phyloP scores from a whole-genome alignment of 768 basidiomycete species.

The Boletus vermiculosoides region DNA sequence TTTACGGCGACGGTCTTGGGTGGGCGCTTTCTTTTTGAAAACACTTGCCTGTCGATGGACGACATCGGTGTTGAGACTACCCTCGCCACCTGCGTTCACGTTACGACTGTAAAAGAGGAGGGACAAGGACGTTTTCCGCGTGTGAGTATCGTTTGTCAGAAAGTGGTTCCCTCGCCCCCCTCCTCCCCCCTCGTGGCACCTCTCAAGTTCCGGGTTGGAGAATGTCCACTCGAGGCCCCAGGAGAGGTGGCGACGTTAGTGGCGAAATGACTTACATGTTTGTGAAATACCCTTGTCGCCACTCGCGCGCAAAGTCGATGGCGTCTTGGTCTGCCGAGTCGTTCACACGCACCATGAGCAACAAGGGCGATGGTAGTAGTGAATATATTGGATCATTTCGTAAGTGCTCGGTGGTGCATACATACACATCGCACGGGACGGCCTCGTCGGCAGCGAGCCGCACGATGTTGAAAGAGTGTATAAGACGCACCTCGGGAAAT shows the following conservation, averaged over 20 bases:
- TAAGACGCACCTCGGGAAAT: slow-evolving; percentile 17
- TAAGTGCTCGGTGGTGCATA: not conserved
- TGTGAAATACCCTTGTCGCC: slow-evolving; percentile 50
- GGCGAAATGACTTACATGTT: slow-evolving; percentile 16
- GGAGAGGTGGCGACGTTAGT: not conserved
- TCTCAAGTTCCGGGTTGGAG: not conserved
- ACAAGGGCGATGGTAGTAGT: not conserved
- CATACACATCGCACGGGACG: not conserved
- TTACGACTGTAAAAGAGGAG: slow-evolving; percentile 30
- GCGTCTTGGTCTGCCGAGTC: slow-evolving; percentile 20
- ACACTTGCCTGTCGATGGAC: slow-evolving; percentile 38
- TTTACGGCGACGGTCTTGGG: too few species aligned
- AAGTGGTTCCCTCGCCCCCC: not conserved
- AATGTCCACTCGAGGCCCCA: not conserved
- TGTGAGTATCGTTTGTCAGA: not conserved
- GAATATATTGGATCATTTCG: not conserved
- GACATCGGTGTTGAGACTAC: slow-evolving; percentile 50
- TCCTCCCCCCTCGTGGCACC: too few species aligned
- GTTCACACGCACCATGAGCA: not conserved
- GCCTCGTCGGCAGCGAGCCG: too few species aligned
- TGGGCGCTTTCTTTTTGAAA: too few species aligned
- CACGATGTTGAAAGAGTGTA: not conserved
- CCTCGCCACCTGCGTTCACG: slow-evolving; percentile 46
- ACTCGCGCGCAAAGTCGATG: slow-evolving; percentile 49
- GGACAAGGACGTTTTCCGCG: not conserved